Conservation (phyloP, 2,329 filamentous ascomycete species). For the Fusarium newnesense region DNA sequence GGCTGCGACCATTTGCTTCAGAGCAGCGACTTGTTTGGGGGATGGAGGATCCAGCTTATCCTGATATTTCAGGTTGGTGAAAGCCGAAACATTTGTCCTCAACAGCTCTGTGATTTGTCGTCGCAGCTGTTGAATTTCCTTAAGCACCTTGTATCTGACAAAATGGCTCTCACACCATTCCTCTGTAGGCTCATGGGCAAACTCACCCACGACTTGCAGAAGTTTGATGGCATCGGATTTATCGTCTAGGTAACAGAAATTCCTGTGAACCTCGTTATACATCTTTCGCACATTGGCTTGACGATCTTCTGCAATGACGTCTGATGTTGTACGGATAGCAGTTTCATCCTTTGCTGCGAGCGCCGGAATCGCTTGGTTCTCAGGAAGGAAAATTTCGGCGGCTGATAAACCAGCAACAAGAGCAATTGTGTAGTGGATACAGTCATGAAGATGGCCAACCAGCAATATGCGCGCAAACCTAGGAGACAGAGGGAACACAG, state of each 20-base stretch:
- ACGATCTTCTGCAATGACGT: conserved; percentile 76
- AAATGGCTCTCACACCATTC: conserved; percentile 85
- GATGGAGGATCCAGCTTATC: conserved; percentile 69
- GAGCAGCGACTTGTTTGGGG: conserved; percentile 76
- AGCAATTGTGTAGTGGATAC: conserved; percentile 86
- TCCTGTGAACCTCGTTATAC: conserved; percentile 78
- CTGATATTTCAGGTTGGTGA: conserved; percentile 64
- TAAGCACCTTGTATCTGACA: conserved; percentile 86
- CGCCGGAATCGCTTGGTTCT: conserved; percentile 77
- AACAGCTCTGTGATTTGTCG: conserved; percentile 85
- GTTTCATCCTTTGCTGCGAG: conserved; percentile 59
- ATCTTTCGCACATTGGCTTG: conserved; percentile 70
- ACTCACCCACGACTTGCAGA: conserved; percentile 88
- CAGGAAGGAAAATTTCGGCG: conserved; percentile 85
- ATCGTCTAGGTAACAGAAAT: conserved; percentile 84
- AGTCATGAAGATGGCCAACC: conserved; percentile 83
- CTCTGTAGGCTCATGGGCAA: conserved; percentile 77
- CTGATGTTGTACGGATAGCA: conserved; percentile 69
- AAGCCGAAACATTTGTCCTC: conserved; percentile 76
- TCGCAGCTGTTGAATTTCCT: conserved; percentile 85
- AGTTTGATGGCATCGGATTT: conserved; percentile 90
- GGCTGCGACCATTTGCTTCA: conserved; percentile 91
- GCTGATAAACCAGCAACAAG: conserved; percentile 90
- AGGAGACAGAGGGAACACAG: conserved; percentile 88
- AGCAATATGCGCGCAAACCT: conserved; percentile 93